Evolutionary conservation across 176 grass and related monocot species (phyloP).

Genomic region (Alloteropsis semialata): DNA sequence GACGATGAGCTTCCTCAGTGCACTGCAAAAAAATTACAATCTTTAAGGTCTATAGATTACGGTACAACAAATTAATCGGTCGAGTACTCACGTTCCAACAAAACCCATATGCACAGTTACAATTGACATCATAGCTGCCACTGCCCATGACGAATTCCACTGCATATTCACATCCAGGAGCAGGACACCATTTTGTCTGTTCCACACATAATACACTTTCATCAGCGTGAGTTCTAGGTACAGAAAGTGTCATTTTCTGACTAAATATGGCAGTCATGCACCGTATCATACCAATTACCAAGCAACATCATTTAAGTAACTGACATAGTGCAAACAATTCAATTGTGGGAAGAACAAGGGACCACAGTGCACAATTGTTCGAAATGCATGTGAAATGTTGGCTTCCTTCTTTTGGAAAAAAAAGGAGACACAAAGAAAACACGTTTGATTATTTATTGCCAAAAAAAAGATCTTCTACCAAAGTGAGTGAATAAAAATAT

Average conservation of each 20-base stretch:
- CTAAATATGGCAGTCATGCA: conserved; percentile 1
- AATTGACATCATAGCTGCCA: conserved; percentile 91
- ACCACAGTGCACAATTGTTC: not conserved
- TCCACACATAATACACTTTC: conserved; percentile 25
- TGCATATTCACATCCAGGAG: conserved; percentile 98
- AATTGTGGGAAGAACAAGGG: not conserved
- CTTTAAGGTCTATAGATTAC: conserved; percentile 6
- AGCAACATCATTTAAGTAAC: conserved; percentile 7
- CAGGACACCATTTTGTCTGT: conserved; percentile 99
- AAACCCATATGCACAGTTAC: conserved; percentile 86
- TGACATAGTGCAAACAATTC: not conserved
- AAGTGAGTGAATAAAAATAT: conserved; percentile 7
- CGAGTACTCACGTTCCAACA: conserved; percentile 88
- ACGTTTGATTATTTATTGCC: not conserved
- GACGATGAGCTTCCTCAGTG: conserved; percentile 98
- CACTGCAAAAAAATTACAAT: conserved; percentile 52
- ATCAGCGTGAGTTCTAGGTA: conserved; percentile 27
- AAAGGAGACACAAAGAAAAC: not conserved
- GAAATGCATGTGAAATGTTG: not conserved
- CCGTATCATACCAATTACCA: conserved; percentile 3
- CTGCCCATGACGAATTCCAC: conserved; percentile 94
- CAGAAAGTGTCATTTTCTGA: not conserved
- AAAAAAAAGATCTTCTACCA: not conserved
- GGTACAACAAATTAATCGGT: not conserved
- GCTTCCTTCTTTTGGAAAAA: not conserved